Conservation (phyloP, 176 grass and related monocot species). For the barley (Hordeum vulgare) region MorexV3_pseudomolecules_assembly NC_058520.1:579348198-579348697, state of each 20-base stretch:
- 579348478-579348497: not conserved
- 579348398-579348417: not conserved
- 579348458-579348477: not conserved
- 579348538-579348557: not conserved
- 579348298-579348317: not conserved
- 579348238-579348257: not conserved
- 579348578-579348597: no score
- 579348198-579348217: no score
- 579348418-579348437: not conserved
- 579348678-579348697: not conserved
- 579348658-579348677: not conserved
- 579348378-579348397: not conserved
- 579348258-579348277: not conserved
- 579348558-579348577: no score
- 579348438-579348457: not conserved
- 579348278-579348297: not conserved
- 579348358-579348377: not conserved
- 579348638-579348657: not conserved
- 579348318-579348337: not conserved
- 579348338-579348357: not conserved
- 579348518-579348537: not conserved
- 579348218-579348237: no score
- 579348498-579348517: not conserved
- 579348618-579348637: no score
- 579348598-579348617: no score